A percentile compares a stretch with the other conserved stretches of the same genome.
These are phyloP conservation scores for Lactarius hatsudake DNA, from an alignment of 768 basidiomycete species.

Conservation along the genomic window DNA sequence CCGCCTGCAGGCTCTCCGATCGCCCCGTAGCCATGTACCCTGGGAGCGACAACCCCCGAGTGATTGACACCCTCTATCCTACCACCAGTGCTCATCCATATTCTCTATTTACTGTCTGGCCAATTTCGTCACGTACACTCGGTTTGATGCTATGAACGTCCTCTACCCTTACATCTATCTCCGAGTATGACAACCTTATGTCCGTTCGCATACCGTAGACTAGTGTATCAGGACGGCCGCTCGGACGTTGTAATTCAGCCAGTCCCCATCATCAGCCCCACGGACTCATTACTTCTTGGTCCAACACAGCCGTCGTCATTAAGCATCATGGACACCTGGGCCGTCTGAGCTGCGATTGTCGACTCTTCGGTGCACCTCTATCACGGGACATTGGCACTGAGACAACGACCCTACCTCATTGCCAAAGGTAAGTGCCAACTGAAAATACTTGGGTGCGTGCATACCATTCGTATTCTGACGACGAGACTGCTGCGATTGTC, in stretches of 20 bases:
- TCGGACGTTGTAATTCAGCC: neutral
- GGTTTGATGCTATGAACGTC: neutral
- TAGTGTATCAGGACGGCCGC: neutral
- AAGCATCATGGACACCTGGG: too few species aligned
- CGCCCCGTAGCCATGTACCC: neutral
- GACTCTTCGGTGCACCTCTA: neutral
- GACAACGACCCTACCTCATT: neutral
- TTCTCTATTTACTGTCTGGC: neutral
- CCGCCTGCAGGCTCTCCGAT: neutral
- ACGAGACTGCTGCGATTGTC: neutral
- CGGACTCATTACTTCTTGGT: neutral
- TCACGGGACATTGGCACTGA: neutral
- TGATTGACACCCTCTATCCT: neutral
- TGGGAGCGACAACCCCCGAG: neutral
- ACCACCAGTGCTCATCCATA: too few species aligned
- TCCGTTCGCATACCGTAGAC: too few species aligned
- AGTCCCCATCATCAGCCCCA: neutral
- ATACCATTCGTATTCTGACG: neutral
- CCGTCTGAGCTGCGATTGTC: neutral
- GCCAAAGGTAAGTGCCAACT: neutral
- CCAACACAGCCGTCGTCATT: too few species aligned
- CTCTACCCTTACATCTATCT: neutral
- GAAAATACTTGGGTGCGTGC: neutral
- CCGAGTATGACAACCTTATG: neutral
- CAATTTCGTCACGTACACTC: neutral